These are phyloP conservation scores for Stagonosporopsis vannaccii DNA, from an alignment of 2,329 filamentous ascomycete species.

Conservation along the genomic window DNA sequence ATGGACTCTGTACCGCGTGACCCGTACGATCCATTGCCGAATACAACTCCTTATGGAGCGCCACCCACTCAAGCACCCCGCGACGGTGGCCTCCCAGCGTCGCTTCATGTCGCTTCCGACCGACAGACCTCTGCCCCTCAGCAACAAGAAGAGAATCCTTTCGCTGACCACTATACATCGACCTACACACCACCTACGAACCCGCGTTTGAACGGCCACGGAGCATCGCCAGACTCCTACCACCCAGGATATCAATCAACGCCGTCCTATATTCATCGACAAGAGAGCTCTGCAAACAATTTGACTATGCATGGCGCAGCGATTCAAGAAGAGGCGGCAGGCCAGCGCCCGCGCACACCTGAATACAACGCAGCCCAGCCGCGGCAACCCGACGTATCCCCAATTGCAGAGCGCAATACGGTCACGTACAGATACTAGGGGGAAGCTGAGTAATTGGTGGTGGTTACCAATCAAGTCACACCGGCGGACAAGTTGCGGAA, in stretches of 20 bases:
- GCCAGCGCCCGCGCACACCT: slow-evolving; percentile 35
- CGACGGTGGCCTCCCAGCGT: slow-evolving; percentile 31
- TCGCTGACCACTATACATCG: slow-evolving; percentile 52
- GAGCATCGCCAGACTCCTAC: slow-evolving; percentile 36
- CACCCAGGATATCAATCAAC: slow-evolving; percentile 49
- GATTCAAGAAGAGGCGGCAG: slow-evolving; percentile 39
- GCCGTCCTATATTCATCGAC: slow-evolving; percentile 53
- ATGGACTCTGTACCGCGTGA: slow-evolving; percentile 11
- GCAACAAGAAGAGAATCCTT: slow-evolving; percentile 47
- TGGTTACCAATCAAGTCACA: slow-evolving; percentile 11
- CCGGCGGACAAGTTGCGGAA: slow-evolving; percentile 13
- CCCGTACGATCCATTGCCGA: slow-evolving; percentile 15
- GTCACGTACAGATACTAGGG: slow-evolving; percentile 49
- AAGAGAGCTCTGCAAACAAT: slow-evolving; percentile 53
- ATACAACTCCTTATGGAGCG: slow-evolving; percentile 3
- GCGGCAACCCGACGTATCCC: slow-evolving; percentile 41
- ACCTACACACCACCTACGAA: slow-evolving; percentile 35
- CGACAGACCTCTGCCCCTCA: slow-evolving; percentile 21
- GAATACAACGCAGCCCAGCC: slow-evolving; percentile 27
- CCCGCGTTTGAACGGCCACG: slow-evolving; percentile 26
- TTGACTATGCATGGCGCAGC: slow-evolving; percentile 57
- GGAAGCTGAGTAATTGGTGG: slow-evolving; percentile 5
- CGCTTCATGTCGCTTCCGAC: slow-evolving; percentile 38
- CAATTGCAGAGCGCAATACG: slow-evolving; percentile 46
- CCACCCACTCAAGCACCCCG: slow-evolving; percentile 8